Conservation (phyloP, 495 filamentous ascomycete species). For the Penicillium goetzii region DNA sequence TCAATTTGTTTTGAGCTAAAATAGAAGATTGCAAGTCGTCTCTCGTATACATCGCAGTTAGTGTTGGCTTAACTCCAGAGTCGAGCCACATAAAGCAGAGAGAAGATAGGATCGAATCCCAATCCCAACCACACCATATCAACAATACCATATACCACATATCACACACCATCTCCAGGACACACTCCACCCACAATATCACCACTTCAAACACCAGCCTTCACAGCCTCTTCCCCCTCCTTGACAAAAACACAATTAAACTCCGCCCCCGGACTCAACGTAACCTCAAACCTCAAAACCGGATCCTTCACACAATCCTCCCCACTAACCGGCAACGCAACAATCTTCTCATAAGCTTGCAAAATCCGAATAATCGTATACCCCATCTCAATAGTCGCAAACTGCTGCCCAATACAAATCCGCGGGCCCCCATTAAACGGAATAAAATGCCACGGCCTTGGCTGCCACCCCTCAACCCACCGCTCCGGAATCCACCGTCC, state of each 20-base stretch:
- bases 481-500: conserved; percentile 66
- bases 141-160: not conserved
- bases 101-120: not conserved
- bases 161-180: not conserved
- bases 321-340: conserved; percentile 38
- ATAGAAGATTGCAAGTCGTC: not conserved
- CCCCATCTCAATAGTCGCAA: conserved; percentile 63
- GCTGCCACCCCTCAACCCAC: conserved; percentile 72
- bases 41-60: not conserved
- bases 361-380: conserved; percentile 64
- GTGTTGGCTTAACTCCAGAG: not conserved
- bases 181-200: not conserved
- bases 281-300: conserved; percentile 43
- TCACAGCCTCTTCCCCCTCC: conserved; percentile 32
- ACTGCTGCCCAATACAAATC: conserved; percentile 66
- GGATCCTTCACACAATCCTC: conserved; percentile 44
- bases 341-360: conserved; percentile 61
- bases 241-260: conserved; percentile 49
- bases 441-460: conserved; percentile 66
- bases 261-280: conserved; percentile 44
- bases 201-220: conserved; percentile 7
- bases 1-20: conserved; percentile 2
- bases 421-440: conserved; percentile 66
- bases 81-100: not conserved
- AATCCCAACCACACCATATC: not conserved